phyloP scores from a whole-genome alignment of 2,329 filamentous ascomycete species.

The Ceratocystis diversiconidia region DNA sequence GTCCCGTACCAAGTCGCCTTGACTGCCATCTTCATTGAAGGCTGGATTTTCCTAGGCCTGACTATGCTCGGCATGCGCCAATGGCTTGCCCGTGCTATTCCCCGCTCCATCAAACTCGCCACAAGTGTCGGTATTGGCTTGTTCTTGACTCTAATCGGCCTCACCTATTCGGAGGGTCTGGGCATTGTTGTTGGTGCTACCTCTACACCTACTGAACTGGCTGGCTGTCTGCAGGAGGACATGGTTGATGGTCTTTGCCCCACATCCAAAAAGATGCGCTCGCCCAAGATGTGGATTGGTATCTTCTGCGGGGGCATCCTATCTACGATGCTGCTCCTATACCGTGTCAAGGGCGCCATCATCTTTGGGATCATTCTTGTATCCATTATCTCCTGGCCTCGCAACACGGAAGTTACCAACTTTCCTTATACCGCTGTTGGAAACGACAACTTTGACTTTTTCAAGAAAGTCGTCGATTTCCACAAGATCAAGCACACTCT shows the following conservation, averaged over 20 bases:
- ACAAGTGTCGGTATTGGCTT: constrained; percentile 76
- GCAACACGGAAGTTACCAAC: constrained; percentile 60
- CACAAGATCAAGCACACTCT: constrained; percentile 59
- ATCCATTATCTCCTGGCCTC: constrained; percentile 79
- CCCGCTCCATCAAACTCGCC: constrained; percentile 71
- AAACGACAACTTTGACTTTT: constrained; percentile 64
- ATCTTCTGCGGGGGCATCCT: constrained; percentile 76
- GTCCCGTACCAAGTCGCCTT: constrained; percentile 64
- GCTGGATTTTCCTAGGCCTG: constrained; percentile 68
- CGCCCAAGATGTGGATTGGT: constrained; percentile 71
- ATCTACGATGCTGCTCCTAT: constrained; percentile 69
- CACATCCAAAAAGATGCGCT: constrained; percentile 58
- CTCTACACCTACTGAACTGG: constrained; percentile 57
- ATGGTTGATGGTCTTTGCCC: constrained; percentile 41
- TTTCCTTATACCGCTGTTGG: constrained; percentile 62
- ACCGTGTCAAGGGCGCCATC: constrained; percentile 74
- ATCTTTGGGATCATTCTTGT: constrained; percentile 72
- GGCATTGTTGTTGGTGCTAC: constrained; percentile 58
- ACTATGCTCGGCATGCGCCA: constrained; percentile 71
- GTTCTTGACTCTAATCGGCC: constrained; percentile 61
- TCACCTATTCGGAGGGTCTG: constrained; percentile 72
- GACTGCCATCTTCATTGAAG: constrained; percentile 79
- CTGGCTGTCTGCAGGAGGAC: constrained; percentile 43
- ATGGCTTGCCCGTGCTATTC: constrained; percentile 75
- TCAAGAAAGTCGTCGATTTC: constrained; percentile 76